Conservation (phyloP, 495 filamentous ascomycete genomes). For the Hypoxylon subgilvum region DNA sequence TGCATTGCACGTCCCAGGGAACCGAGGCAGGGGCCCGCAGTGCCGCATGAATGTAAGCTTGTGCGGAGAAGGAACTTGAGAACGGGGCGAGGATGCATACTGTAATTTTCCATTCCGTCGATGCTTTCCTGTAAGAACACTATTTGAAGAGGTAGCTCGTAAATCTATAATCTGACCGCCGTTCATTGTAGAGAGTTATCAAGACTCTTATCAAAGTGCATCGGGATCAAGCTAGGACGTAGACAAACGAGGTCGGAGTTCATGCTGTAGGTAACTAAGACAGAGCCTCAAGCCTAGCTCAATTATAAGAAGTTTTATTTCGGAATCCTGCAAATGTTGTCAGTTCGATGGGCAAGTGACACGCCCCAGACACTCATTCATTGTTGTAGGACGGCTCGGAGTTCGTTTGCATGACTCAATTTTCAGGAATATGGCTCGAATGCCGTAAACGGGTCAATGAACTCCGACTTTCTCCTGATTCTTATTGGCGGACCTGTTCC, state of each 20-base stretch:
- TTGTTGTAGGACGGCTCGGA: not conserved
- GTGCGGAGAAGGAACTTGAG: constrained; percentile 1
- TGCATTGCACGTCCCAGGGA: constrained; percentile 4
- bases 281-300: not conserved
- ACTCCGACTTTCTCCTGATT: constrained; percentile 9
- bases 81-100: constrained; percentile 17
- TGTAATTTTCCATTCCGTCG: constrained; percentile 45
- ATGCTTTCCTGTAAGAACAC: constrained; percentile 35
- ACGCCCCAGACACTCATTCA: not conserved
- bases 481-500: constrained; percentile 15
- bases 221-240: constrained; percentile 1
- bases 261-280: not conserved
- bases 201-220: no score
- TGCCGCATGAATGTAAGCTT: constrained; percentile 17
- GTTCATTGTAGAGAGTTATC: constrained; percentile 27
- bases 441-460: not conserved
- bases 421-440: no score
- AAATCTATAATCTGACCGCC: constrained; percentile 44
- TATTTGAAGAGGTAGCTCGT: constrained; percentile 20
- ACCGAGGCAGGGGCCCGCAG: constrained; percentile 10
- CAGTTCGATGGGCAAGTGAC: no score
- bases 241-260: constrained; percentile 1
- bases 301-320: no score
- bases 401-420: not conserved
- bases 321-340: no score